phyloP scores from a whole-genome alignment of 2,329 filamentous ascomycete species.

The Diplodia scrobiculata region DNA sequence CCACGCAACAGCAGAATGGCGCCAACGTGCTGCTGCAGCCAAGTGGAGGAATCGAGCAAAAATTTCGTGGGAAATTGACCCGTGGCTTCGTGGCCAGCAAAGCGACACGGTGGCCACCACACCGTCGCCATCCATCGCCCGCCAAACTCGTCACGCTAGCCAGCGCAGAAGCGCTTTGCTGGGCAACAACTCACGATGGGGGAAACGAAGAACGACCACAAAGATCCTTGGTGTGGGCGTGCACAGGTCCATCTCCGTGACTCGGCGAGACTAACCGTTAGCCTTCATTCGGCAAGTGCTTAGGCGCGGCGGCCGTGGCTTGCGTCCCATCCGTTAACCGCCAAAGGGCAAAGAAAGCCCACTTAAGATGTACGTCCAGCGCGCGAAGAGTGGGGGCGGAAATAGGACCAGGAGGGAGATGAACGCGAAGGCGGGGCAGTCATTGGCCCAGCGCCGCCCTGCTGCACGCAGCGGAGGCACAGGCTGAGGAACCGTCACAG shows the following conservation, averaged over 20 bases:
- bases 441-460: neutral
- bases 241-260: neutral
- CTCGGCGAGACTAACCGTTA: slow-evolving; percentile 12
- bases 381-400: neutral
- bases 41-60: neutral
- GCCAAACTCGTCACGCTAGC: neutral
- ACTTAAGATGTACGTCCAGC: slow-evolving; percentile 4
- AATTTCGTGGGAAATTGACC: neutral
- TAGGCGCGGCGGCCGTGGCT: neutral
- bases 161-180: neutral
- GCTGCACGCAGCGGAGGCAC: neutral
- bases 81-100: neutral
- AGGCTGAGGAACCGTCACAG: neutral
- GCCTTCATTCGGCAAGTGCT: neutral
- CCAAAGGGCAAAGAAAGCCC: neutral
- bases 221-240: neutral
- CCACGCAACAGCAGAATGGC: neutral
- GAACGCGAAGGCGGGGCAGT: neutral
- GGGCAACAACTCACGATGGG: slow-evolving; percentile 9
- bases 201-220: neutral
- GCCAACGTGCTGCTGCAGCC: neutral
- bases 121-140: slow-evolving; percentile 1
- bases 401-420: neutral
- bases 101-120: neutral
- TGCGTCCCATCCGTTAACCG: neutral